Conservation (phyloP, 495 filamentous ascomycete genomes). For the Neurospora sp. region DNA sequence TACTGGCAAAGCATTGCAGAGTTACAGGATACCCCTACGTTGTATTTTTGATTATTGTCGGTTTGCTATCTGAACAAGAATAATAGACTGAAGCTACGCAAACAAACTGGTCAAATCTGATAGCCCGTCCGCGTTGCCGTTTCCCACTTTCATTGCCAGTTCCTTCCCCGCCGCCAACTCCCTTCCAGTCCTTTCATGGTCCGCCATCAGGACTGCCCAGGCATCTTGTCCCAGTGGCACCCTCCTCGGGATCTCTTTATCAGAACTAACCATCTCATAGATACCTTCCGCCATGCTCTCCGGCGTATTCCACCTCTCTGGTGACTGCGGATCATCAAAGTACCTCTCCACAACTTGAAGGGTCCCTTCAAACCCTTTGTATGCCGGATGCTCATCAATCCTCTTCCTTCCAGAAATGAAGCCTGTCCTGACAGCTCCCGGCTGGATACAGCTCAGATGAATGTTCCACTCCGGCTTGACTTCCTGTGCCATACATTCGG, state of each 20-base stretch:
- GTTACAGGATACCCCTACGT: neutral
- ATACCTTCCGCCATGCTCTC: constrained; percentile 28
- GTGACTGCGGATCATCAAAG: constrained; percentile 20
- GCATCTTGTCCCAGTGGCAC: constrained; percentile 34
- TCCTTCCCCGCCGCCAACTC: constrained; percentile 28
- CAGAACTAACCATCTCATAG: constrained; percentile 24
- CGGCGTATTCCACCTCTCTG: constrained; percentile 26
- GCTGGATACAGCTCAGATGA: constrained; percentile 39
- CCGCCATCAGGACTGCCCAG: constrained; percentile 28
- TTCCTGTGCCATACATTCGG: constrained; percentile 42
- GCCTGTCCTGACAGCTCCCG: constrained; percentile 39
- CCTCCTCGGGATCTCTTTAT: constrained; percentile 30
- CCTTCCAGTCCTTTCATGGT: constrained; percentile 22
- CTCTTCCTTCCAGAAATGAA: constrained; percentile 21
- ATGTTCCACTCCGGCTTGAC: constrained; percentile 42
- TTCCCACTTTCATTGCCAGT: constrained; percentile 22
- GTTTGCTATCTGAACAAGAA: neutral
- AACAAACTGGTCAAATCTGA: neutral
- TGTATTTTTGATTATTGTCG: neutral
- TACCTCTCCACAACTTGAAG: constrained; percentile 25
- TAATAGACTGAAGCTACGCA: neutral
- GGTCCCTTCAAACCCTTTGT: constrained; percentile 25
- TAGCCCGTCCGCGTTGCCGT: no score
- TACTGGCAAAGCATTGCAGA: neutral
- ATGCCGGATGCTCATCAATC: constrained; percentile 26